Percentiles rank a stretch among this genome's conserved stretches.
These are phyloP conservation scores for Tilletia walkeri DNA, from an alignment of 1,284 basidiomycete genomes.

Conservation along the genomic window DNA sequence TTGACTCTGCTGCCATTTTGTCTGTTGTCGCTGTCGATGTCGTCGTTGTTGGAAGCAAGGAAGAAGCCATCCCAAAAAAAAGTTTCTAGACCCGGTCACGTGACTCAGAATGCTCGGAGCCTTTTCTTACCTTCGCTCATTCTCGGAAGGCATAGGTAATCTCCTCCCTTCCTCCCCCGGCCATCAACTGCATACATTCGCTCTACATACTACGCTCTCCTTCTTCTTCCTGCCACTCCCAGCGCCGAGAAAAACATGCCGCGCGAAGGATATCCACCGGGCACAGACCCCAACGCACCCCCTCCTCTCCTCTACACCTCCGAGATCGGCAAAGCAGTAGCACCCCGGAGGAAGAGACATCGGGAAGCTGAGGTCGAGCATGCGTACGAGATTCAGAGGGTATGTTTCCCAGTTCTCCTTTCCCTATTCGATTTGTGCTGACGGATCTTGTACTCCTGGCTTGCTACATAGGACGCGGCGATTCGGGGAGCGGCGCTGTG, in stretches of 20 bases:
- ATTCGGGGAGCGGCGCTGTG: slow-evolving; percentile 39
- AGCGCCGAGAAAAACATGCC: background rate
- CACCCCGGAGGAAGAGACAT: slow-evolving; percentile 33
- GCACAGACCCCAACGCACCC: slow-evolving; percentile 7
- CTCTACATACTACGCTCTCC: no score
- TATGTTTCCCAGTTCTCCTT: slow-evolving; percentile 21
- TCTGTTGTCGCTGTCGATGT: slow-evolving; percentile 1
- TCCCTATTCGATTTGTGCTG: background rate
- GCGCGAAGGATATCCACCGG: background rate
- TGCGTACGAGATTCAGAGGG: slow-evolving; percentile 45
- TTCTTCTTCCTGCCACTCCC: no score
- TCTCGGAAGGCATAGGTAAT: no score
- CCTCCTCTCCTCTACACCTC: slow-evolving; percentile 16
- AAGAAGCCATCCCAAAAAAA: slow-evolving; percentile 1
- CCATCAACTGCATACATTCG: no score
- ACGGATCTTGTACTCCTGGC: background rate
- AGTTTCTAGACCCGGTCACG: background rate
- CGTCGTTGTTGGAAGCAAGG: background rate
- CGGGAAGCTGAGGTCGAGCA: slow-evolving; percentile 40
- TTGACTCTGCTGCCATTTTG: background rate
- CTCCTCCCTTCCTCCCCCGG: no score
- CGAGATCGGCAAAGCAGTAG: slow-evolving; percentile 7
- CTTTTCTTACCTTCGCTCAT: background rate
- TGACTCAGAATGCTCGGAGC: background rate
- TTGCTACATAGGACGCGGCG: slow-evolving; percentile 34